Conservation (phyloP, 225 moss, liverwort and hornwort genomes). For the Lunularia cruciata region DNA sequence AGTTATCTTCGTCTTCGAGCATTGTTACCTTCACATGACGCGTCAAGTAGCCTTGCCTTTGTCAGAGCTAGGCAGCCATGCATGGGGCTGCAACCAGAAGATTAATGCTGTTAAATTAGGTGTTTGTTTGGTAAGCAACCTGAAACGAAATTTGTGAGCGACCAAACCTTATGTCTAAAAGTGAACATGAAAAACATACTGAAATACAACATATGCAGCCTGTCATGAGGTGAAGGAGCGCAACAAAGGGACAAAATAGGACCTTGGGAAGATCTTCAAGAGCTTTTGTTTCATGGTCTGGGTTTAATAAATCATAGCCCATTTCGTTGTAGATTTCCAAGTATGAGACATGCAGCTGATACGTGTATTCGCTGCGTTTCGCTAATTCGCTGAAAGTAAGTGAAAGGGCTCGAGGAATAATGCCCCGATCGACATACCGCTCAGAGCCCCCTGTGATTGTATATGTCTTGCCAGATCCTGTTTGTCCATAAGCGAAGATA, state of each 20-base stretch:
- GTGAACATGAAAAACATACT: no score
- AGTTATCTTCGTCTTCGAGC: constrained; percentile 76
- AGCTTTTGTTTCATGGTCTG: constrained; percentile 77
- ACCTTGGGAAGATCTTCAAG: constrained; percentile 88
- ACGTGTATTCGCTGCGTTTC: constrained; percentile 60
- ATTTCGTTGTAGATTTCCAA: constrained; percentile 75
- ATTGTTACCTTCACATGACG: constrained; percentile 62
- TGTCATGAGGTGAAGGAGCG: background rate
- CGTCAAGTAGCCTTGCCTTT: constrained; percentile 28
- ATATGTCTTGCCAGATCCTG: constrained; percentile 83
- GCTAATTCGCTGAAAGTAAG: constrained; percentile 68
- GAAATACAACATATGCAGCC: no score
- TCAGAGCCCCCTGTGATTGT: constrained; percentile 73
- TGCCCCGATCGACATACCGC: constrained; percentile 71
- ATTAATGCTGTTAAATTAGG: background rate
- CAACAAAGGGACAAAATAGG: background rate
- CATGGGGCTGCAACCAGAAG: constrained; percentile 18
- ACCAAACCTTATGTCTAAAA: background rate
- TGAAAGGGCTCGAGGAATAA: constrained; percentile 78
- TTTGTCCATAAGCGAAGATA: constrained; percentile 84
- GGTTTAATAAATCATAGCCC: constrained; percentile 81
- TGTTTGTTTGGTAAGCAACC: background rate
- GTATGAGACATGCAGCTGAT: constrained; percentile 70
- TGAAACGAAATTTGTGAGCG: background rate
- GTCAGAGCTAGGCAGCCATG: constrained; percentile 18